These are phyloP conservation scores for Salvia hispanica DNA, from an alignment of 257 asterid genomes.

Conservation along the genomic window DNA sequence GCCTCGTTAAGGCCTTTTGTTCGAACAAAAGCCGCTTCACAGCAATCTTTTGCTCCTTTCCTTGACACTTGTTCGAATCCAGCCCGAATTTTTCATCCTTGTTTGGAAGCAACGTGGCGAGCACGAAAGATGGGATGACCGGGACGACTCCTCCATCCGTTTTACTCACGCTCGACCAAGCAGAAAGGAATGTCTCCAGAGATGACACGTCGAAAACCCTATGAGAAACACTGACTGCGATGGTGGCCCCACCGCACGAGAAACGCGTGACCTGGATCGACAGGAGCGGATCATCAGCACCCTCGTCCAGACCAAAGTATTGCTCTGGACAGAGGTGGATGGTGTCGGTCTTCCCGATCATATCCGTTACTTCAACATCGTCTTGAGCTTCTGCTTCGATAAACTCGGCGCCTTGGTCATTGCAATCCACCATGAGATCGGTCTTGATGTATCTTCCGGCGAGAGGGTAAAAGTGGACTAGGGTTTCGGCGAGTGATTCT, in stretches of 20 bases:
- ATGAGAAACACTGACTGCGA: not conserved
- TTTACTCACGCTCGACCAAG: not conserved
- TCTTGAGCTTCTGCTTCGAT: slow-evolving; percentile 22
- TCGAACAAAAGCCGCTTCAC: not conserved
- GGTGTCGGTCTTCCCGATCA: not conserved
- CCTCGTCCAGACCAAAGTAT: not conserved
- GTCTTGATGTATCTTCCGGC: slow-evolving; percentile 30
- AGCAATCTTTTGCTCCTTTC: not conserved
- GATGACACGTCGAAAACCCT: not conserved
- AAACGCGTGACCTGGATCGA: not conserved
- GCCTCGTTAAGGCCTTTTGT: not conserved
- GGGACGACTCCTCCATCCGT: not conserved
- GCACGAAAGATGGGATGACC: not conserved
- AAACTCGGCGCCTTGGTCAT: slow-evolving; percentile 28
- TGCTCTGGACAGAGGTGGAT: not conserved
- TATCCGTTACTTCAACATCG: not conserved
- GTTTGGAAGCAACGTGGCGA: not conserved
- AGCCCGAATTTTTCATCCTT: not conserved
- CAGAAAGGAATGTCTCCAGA: not conserved
- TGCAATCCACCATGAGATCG: slow-evolving; percentile 22
- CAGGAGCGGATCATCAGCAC: not conserved
- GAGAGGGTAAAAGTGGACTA: slow-evolving; percentile 24
- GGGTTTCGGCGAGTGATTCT: slow-evolving; percentile 14
- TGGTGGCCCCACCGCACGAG: not conserved
- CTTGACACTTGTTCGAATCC: not conserved